Percentiles rank a stretch among this genome's conserved stretches.
Evolutionary conservation across 192 early-diverging fungal species (phyloP).

Genomic region (Coemansia sp.): DNA sequence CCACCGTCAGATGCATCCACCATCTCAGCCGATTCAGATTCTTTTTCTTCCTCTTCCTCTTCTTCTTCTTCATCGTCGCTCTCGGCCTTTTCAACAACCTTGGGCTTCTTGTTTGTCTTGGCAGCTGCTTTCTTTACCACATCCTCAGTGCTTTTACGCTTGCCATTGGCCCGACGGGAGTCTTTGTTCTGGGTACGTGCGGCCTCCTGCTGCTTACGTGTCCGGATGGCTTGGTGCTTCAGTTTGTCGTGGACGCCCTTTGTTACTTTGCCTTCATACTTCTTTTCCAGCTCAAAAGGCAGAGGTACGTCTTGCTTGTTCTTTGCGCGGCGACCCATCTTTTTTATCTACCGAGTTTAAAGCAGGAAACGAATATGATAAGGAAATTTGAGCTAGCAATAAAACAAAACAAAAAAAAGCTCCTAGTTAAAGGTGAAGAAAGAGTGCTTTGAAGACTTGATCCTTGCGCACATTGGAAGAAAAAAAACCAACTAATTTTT

Average conservation of each 20-base stretch:
- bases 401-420: constrained; percentile 4
- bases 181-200: constrained; percentile 8
- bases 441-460: no score
- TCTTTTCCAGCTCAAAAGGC: constrained; percentile 43
- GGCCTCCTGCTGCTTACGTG: constrained; percentile 31
- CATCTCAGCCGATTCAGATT: constrained; percentile 4
- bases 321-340: constrained; percentile 53
- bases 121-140: background rate
- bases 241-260: constrained; percentile 38
- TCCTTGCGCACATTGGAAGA: no score
- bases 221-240: constrained; percentile 26
- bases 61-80: constrained; percentile 54
- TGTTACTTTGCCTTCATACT: constrained; percentile 47
- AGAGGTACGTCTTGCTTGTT: constrained; percentile 56
- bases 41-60: constrained; percentile 10
- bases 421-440: no score
- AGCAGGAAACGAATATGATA: no score
- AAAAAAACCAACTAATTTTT: background rate
- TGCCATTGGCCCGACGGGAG: background rate
- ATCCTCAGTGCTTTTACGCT: constrained; percentile 7
- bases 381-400: background rate
- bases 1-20: constrained; percentile 39
- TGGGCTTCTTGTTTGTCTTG: constrained; percentile 10
- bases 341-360: background rate
- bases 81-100: constrained; percentile 11